Base-by-base conservation (phyloP, 306 rosid species). In the Acacia melanoxylon region DNA sequence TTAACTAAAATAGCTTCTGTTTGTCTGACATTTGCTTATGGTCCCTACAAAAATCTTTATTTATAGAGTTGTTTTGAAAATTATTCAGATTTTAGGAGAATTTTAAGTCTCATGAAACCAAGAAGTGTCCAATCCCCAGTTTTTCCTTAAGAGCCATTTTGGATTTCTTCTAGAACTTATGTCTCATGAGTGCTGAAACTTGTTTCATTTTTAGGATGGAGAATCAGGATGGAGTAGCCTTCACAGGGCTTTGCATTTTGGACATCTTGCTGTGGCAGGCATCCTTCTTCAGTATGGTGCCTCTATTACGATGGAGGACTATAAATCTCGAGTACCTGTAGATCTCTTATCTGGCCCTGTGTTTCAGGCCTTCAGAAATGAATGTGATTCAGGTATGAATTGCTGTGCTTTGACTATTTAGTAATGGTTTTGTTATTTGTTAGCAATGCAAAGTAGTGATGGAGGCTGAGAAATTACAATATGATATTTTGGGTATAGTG, bases 151-250 rank as follows among this genome's bases (percentile, higher is more conserved):
- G 15, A 51, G 31, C 73, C 73, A 20, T 20, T 16, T 17, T 19
- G 15, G 72, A 68, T 68, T 68, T 35, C 69, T 37, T 37, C 8
- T 37, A 3, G 27, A 17, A 3, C 51, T 68, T 40, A 11, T 8
- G 31, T 40, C 51, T 69, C 17, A 1, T 41, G 14, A 48, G 15
- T 44, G 54, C 52, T n/a, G 20, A n/a, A 42, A 54, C 48, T 68
- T 42, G 17, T 72, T 74, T 68, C 68, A 46, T 41, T 80, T 88
- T 84, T 84, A 95, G 99, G 99, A 95, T 79, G 99, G 97, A 59
- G 98, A 95, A 87, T 95, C 97, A 31, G 97, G 97, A 84, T 95
- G 98, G 98, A 89, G 97, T 83, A 93, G 98, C 89, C 99, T 95
- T 86, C 99, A 95, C 81, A 92, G 99, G 79, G 98, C 98, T 52